Conservation (phyloP, 305 asterid species). For the Rubia occidens region DNA sequence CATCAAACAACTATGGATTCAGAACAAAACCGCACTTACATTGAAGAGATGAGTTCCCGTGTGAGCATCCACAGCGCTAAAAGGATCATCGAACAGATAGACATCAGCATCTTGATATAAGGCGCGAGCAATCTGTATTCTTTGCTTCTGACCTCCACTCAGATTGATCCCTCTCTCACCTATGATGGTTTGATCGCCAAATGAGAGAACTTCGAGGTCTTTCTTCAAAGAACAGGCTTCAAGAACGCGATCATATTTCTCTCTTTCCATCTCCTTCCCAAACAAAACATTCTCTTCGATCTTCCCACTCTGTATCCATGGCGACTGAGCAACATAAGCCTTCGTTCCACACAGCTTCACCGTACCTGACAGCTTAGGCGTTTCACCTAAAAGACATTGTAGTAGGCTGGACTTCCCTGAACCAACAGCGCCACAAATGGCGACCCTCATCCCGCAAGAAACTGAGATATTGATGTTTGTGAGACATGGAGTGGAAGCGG, state of each 20-base stretch:
- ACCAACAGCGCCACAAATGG: conserved; percentile 82
- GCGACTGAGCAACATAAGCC: conserved; percentile 79
- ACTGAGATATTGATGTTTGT: conserved; percentile 43
- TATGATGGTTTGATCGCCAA: conserved; percentile 72
- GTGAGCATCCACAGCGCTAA: conserved; percentile 95
- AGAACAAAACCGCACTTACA: conserved; percentile 29
- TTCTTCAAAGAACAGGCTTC: conserved; percentile 69
- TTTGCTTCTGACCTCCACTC: conserved; percentile 90
- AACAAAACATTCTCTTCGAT: conserved; percentile 73
- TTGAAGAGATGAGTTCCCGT: conserved; percentile 82
- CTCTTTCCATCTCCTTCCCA: conserved; percentile 60
- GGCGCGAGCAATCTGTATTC: conserved; percentile 90
- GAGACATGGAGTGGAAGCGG: conserved; percentile 41
- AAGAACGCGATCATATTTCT: conserved; percentile 45
- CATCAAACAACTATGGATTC: background rate
- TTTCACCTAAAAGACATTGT: conserved; percentile 64
- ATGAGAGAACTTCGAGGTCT: conserved; percentile 64
- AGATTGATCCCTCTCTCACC: conserved; percentile 83
- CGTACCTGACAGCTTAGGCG: conserved; percentile 58
- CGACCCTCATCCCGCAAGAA: conserved; percentile 63
- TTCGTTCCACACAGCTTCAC: conserved; percentile 49
- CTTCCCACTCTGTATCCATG: conserved; percentile 92
- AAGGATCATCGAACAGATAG: conserved; percentile 82
- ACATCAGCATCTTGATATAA: conserved; percentile 74
- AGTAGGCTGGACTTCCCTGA: conserved; percentile 85